These are phyloP conservation scores for Alternaria triticina DNA, from an alignment of 2,329 filamentous ascomycete genomes.

Conservation along the genomic window DNA sequence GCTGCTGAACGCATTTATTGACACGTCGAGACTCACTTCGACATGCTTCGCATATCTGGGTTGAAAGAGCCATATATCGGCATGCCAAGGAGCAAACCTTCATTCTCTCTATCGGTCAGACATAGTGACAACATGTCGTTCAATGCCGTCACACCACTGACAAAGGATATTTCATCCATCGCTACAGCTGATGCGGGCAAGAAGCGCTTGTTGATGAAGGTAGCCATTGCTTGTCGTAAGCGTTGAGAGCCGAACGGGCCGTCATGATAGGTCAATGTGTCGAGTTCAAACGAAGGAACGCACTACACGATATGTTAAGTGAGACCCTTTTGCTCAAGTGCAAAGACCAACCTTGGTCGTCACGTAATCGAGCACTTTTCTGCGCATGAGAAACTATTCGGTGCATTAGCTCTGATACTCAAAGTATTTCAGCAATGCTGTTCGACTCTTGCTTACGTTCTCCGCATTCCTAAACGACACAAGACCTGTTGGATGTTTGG, in stretches of 20 bases:
- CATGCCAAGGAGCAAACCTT: constrained; percentile 12
- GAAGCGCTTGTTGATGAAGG: constrained; percentile 8
- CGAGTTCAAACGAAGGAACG: not conserved
- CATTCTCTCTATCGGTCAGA: constrained; percentile 4
- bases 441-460: not conserved
- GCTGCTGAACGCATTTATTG: not conserved
- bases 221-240: constrained; percentile 5
- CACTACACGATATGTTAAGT: not conserved
- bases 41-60: constrained; percentile 11
- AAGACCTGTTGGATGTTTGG: not conserved
- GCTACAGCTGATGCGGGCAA: not conserved
- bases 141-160: constrained; percentile 6
- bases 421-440: not conserved
- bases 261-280: constrained; percentile 9
- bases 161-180: constrained; percentile 3
- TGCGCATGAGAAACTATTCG: constrained; percentile 6
- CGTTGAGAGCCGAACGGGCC: constrained; percentile 7
- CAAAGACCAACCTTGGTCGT: constrained; percentile 7
- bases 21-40: not conserved
- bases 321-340: not conserved
- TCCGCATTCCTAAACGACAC: constrained; percentile 7
- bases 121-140: constrained; percentile 10
- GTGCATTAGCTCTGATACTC: not conserved
- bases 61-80: constrained; percentile 10
- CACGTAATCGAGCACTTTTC: not conserved